Evolutionary conservation across 169 alveolate species (phyloP), one percentile per base, ranked within the genome.

Genomic region (Plasmodium blacklocki): DNA sequence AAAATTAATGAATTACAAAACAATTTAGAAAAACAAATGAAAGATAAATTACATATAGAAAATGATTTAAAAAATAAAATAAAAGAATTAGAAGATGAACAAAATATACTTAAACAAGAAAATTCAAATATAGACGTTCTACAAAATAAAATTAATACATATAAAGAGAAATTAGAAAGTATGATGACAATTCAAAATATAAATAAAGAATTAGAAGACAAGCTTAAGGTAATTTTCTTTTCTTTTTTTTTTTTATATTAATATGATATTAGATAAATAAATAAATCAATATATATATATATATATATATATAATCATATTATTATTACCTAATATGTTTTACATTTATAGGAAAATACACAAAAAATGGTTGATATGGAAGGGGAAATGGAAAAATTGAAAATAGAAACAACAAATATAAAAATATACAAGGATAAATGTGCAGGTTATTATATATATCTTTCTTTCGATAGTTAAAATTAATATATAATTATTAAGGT

Each of bases 361-460:
- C 80, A 68, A 54, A 83, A 83, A 83, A 67, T 70, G 73, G 74
- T 83, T 72, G 83, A 83, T 62, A 83, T 83, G 91, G 91, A 83
- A 68, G 56, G 70, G 21, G 91, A 83, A 23, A 47, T 63, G 26
- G 75, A 83, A 49, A 83, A 83, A 72, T 68, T 83, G 49, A 83
- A 58, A 54, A 12, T 43, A 60, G 91, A 83, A 47, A 14, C 83
- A 83, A 83, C 45, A 29, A 83, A 45, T 12, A 60, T 70, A 45
- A 83, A 67, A 47, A 83, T 54, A 49, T 83, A 83, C 19, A 54
- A 83, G 73, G 91, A 83, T 43, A 83, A 68, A 68, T 68, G 80
- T 50, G 73, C 80, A 67, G 85, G 91, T 83, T 52, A 12, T 78
- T 62, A 52, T 15, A 11, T 56, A 26, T 32, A 18, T 49, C n/a